phyloP scores from a whole-genome alignment of 2,329 filamentous ascomycete genomes.

The Colletotrichum truncatum region DNA sequence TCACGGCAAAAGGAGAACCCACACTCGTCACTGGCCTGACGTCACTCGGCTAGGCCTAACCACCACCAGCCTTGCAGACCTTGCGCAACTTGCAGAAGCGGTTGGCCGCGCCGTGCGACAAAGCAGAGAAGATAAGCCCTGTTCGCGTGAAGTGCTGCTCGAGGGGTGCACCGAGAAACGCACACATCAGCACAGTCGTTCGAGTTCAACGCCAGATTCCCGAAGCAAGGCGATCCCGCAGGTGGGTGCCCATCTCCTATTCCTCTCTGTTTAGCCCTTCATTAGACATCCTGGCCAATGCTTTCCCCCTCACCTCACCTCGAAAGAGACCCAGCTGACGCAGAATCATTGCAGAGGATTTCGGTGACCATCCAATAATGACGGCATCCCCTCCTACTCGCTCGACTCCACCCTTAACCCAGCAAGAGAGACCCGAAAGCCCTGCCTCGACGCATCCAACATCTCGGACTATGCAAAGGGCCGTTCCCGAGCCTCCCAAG shows the following conservation, averaged over 20 bases:
- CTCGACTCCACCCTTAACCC: conserved; percentile 25
- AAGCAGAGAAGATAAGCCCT: conserved; percentile 9
- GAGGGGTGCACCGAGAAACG: conserved; percentile 17
- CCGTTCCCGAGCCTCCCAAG: conserved; percentile 9
- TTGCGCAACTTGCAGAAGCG: conserved; percentile 14
- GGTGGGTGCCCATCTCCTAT: conserved; percentile 26
- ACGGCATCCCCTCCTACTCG: conserved; percentile 25
- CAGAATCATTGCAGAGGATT: conserved; percentile 2
- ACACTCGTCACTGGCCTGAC: conserved; percentile 15
- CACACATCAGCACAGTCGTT: conserved; percentile 11
- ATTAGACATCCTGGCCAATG: conserved; percentile 7
- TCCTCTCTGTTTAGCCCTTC: background rate
- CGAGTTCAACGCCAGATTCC: background rate
- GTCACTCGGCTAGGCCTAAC: conserved; percentile 14
- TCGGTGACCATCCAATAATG: conserved; percentile 17
- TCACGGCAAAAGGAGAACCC: conserved; percentile 11
- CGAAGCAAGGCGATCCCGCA: conserved; percentile 18
- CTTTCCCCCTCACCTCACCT: conserved; percentile 2
- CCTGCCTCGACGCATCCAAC: background rate
- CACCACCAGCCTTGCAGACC: conserved; percentile 10
- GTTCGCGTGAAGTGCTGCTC: background rate
- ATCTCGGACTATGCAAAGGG: conserved; percentile 12
- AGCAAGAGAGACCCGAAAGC: conserved; percentile 14
- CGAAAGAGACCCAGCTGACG: conserved; percentile 15
- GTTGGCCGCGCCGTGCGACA: conserved; percentile 5